Percentiles rank a stretch among this genome's conserved stretches.
phyloP scores from a whole-genome alignment of 495 filamentous ascomycete genomes.

The Aspergillus kassunensis region DNA sequence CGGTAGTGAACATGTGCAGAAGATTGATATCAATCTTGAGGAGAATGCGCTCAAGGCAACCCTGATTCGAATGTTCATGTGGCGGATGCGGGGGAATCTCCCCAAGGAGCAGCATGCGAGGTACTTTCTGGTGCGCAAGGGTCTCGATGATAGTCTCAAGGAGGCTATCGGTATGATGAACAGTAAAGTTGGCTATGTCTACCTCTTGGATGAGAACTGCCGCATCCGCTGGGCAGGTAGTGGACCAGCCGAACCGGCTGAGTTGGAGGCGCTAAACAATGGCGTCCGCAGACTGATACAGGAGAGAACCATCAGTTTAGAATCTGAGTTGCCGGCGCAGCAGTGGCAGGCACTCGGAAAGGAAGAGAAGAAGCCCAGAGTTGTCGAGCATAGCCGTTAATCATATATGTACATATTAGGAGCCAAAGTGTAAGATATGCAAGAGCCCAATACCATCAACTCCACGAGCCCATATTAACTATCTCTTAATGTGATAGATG shows the following conservation, averaged over 20 bases:
- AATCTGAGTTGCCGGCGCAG: conserved; percentile 22
- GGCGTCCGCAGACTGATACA: conserved; percentile 65
- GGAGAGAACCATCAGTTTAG: conserved; percentile 41
- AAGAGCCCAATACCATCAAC: conserved; percentile 8
- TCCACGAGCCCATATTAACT: conserved; percentile 9
- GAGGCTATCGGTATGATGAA: conserved; percentile 81
- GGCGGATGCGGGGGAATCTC: conserved; percentile 53
- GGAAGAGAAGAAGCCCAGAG: conserved; percentile 16
- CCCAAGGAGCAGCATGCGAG: conserved; percentile 57
- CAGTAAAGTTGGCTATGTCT: conserved; percentile 88
- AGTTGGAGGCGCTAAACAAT: conserved; percentile 67
- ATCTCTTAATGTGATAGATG: conserved; percentile 12
- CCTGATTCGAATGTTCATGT: conserved; percentile 68
- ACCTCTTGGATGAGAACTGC: conserved; percentile 81
- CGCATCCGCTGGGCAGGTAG: conserved; percentile 94
- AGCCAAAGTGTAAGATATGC: conserved; percentile 14
- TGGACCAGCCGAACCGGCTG: conserved; percentile 64
- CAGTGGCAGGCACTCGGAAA: conserved; percentile 12
- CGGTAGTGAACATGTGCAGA: conserved; percentile 49
- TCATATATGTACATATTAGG: conserved; percentile 22
- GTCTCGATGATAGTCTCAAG: conserved; percentile 67
- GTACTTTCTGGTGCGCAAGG: conserved; percentile 82
- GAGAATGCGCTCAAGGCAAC: conserved; percentile 70
- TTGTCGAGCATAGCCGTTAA: conserved; percentile 16
- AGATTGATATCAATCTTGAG: conserved; percentile 82